Conservation (phyloP, 139 green algal genomes). For the Medakamo hakoo region DNA sequence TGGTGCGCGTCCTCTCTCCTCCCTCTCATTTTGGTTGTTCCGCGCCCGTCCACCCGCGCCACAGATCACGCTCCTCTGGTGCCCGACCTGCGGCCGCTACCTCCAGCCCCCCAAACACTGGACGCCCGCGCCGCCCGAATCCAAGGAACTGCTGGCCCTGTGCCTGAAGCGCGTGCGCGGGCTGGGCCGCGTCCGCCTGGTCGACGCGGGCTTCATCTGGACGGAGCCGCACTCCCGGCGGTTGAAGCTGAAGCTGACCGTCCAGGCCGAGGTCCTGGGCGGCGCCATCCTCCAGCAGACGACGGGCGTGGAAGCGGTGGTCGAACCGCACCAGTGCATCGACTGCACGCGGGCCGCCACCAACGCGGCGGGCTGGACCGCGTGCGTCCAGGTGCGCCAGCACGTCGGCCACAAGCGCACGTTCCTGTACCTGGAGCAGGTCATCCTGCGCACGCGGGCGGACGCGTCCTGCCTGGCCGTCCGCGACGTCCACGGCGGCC, state of each 20-base stretch:
- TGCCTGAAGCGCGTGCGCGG: slow-evolving; percentile 89
- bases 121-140: slow-evolving; percentile 77
- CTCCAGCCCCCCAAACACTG: slow-evolving; percentile 91
- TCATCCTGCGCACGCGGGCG: slow-evolving; percentile 88
- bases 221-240: slow-evolving; percentile 95
- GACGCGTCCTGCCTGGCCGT: slow-evolving; percentile 61
- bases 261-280: slow-evolving; percentile 88
- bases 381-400: slow-evolving; percentile 80
- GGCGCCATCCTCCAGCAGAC: slow-evolving; percentile 84
- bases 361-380: slow-evolving; percentile 90
- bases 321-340: slow-evolving; percentile 92
- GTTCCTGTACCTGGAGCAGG: slow-evolving; percentile 97
- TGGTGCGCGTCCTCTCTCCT: no score
- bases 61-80: slow-evolving; percentile 73
- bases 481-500: slow-evolving; percentile 22
- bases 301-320: slow-evolving; percentile 86
- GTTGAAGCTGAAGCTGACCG: slow-evolving; percentile 89
- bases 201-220: slow-evolving; percentile 98
- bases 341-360: slow-evolving; percentile 68
- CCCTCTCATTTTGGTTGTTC: no score
- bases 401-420: slow-evolving; percentile 95
- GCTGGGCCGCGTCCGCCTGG: slow-evolving; percentile 65
- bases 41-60: not conserved
- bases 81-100: slow-evolving; percentile 83
- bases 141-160: slow-evolving; percentile 91